Percentiles rank a stretch among this genome's conserved stretches.
phyloP scores from a whole-genome alignment of 192 early-diverging fungal species.

The Chytriomyces sp. region DNA sequence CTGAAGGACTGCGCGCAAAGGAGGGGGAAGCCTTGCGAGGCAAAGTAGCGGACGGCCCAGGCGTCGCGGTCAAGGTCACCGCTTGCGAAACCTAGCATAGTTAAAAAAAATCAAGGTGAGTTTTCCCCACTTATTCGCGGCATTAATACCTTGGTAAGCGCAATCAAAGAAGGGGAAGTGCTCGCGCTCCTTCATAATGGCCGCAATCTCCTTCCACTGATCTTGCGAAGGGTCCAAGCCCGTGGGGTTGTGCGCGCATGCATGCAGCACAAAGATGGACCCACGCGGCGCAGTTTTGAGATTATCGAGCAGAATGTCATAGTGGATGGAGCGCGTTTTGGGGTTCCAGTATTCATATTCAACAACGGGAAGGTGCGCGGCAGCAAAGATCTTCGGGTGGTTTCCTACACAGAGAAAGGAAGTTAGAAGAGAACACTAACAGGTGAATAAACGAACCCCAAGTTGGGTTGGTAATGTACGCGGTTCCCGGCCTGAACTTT shows the following conservation, averaged over 20 bases:
- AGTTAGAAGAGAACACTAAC: too few species aligned
- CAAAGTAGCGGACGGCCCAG: conserved; percentile 91
- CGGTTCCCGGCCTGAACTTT: conserved; percentile 62
- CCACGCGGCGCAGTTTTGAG: conserved; percentile 72
- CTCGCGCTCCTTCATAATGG: conserved; percentile 70
- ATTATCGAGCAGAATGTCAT: conserved; percentile 72
- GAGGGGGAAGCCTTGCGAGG: conserved; percentile 85
- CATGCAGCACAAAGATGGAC: conserved; percentile 90
- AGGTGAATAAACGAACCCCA: too few species aligned
- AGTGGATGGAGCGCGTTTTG: conserved; percentile 73
- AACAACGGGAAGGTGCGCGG: conserved; percentile 76
- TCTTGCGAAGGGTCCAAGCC: conserved; percentile 95
- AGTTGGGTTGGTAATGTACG: conserved; percentile 91
- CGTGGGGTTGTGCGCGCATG: conserved; percentile 99
- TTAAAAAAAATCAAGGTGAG: too few species aligned
- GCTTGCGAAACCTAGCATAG: too few species aligned
- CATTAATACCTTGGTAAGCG: conserved; percentile 97
- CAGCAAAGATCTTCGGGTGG: conserved; percentile 85
- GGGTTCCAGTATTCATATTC: conserved; percentile 94
- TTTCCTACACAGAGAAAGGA: too few species aligned
- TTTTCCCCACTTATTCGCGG: too few species aligned
- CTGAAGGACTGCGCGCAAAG: conserved; percentile 90
- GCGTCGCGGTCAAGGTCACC: conserved; percentile 91
- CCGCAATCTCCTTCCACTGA: conserved; percentile 92
- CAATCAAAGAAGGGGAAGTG: conserved; percentile 98